Conservation (phyloP, 495 filamentous ascomycete genomes). For the Penicillium cinerascens region DNA sequence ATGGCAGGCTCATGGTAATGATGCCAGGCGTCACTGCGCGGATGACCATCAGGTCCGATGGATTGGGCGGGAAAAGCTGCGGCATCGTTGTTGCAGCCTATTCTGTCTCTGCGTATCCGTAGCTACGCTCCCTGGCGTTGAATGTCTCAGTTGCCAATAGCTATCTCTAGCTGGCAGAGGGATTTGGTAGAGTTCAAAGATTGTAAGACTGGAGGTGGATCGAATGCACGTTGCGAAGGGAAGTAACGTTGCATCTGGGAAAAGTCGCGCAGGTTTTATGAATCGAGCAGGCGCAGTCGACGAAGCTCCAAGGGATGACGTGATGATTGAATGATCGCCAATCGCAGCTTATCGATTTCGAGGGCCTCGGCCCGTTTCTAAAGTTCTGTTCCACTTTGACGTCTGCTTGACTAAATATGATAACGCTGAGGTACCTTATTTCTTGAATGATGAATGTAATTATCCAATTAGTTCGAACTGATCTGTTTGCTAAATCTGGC, state of each 20-base stretch:
- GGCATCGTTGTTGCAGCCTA: constrained; percentile 18
- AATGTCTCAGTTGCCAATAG: constrained; percentile 5
- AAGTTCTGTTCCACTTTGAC: neutral
- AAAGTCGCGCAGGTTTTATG: neutral
- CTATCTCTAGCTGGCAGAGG: neutral
- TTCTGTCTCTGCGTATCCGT: neutral
- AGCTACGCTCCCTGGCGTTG: constrained; percentile 16
- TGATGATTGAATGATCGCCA: neutral
- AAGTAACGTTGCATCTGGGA: neutral
- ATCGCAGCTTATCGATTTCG: neutral
- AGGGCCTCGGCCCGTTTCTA: neutral
- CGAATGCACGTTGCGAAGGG: neutral
- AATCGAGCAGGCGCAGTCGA: neutral
- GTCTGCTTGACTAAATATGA: neutral
- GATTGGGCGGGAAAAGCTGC: constrained; percentile 58
- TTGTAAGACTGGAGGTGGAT: neutral
- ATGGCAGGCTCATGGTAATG: constrained; percentile 79
- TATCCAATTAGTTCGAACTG: neutral
- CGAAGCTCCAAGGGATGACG: neutral
- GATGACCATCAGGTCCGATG: constrained; percentile 79
- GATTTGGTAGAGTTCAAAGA: constrained; percentile 18
- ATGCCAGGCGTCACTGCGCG: constrained; percentile 76
- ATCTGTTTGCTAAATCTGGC: neutral
- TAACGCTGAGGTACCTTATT: neutral
- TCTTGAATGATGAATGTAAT: neutral